These are phyloP conservation scores for Moesziomyces antarcticus DNA, from an alignment of 1,284 basidiomycete genomes.

Conservation along the genomic window DNA sequence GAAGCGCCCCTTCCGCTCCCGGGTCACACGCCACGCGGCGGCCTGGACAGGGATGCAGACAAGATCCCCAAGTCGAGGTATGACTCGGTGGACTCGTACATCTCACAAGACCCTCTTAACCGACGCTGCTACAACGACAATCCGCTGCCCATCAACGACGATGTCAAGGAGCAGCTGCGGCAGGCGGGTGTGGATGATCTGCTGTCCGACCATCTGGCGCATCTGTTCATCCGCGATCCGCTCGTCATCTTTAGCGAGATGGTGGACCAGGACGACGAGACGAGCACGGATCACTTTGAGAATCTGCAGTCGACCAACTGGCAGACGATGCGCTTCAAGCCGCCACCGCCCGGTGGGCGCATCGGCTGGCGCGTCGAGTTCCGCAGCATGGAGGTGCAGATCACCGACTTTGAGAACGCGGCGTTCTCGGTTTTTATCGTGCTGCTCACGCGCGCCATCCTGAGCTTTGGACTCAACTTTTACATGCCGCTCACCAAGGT, in stretches of 20 bases:
- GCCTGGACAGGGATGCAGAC: slow-evolving; percentile 40
- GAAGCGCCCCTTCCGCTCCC: slow-evolving; percentile 69
- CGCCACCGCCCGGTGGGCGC: slow-evolving; percentile 82
- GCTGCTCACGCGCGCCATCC: slow-evolving; percentile 89
- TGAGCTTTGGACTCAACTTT: slow-evolving; percentile 90
- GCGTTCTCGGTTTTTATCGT: slow-evolving; percentile 95
- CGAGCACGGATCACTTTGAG: slow-evolving; percentile 96
- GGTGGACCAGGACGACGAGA: slow-evolving; percentile 87
- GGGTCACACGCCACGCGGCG: slow-evolving; percentile 34
- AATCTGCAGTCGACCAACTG: slow-evolving; percentile 99
- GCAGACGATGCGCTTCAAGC: slow-evolving; percentile 99
- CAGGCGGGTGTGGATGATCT: slow-evolving; percentile 80
- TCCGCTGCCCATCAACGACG: slow-evolving; percentile 80
- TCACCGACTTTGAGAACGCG: slow-evolving; percentile 99
- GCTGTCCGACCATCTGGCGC: slow-evolving; percentile 89
- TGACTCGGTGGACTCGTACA: slow-evolving; percentile 93
- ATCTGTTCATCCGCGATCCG: slow-evolving; percentile 97
- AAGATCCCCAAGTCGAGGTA: slow-evolving; percentile 95
- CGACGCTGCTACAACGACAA: slow-evolving; percentile 94
- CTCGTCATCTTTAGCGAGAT: slow-evolving; percentile 94
- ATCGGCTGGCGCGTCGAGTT: slow-evolving; percentile 99
- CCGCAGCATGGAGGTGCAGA: slow-evolving; percentile 97
- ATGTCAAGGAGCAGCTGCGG: slow-evolving; percentile 66
- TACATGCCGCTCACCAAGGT: slow-evolving; percentile 98
- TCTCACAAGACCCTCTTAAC: slow-evolving; percentile 86